Evolutionary conservation across 1,139 yeast genomes (phyloP), one percentile per base, ranked within the genome.

Genomic region (Torulaspora globosa): DNA sequence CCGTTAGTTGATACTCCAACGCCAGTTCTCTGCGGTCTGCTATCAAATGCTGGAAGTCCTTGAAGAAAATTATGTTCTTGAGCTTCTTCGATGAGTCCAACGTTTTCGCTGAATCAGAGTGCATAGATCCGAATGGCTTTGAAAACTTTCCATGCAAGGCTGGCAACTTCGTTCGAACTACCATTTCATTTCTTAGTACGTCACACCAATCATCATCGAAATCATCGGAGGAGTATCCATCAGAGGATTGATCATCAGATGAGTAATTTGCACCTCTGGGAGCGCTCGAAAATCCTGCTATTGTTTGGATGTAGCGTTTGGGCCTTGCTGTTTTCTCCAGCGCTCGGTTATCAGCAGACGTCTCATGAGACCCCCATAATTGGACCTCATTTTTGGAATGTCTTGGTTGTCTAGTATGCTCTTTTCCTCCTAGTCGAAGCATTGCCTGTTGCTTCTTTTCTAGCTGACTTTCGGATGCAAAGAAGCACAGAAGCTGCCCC

Each of bases 21-120:
- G 96, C 97, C 38, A 90, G 68, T 46, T 84, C 89, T 60, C 76
- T 74, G 52, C 84, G 81, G 24, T 89, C 84, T 0, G 96, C 96
- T 36, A 89, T 73, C 44, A 89, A 67, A 58, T 82, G 76, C 21
- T 77, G 70, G 62, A 84, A 84, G 62, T 89, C 94, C 49, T 75
- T 72, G 3, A 84, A 74, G 1, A 76, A 75, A 3, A 88, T 82
- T 19, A 77, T 64, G 56, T 85, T 86, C 51, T 66, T 73, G 36
- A 59, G 62, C 29, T 39, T 51, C 35, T 48, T 55, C 6, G 46
- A 38, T 3, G 67, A 56, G n/a, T 56, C 66, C 14, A 44, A 46
- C 3, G 63, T 58, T 45, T 56, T 57, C 1, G 51, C 61, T 14
- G 65, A 58, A 27, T 52, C 63, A 11, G 65, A 55, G 5, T 56